Base-by-base conservation (phyloP, 352 stramenopile species). In the Phytopythium montanum region DNA sequence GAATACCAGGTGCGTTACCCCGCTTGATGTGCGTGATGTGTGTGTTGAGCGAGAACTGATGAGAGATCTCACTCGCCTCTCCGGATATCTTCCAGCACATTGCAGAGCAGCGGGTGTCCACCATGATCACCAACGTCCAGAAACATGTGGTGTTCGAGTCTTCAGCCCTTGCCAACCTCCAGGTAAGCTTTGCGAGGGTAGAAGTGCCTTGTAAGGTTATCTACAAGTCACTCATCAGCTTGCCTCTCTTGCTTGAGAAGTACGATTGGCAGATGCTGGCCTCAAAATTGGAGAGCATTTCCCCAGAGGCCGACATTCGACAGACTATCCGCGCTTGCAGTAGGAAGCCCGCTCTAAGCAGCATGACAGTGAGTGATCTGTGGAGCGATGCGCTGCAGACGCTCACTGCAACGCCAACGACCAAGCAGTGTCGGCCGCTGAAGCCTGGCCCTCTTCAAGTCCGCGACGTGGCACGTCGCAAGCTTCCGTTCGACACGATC, bases 181-280 rank as follows among this genome's bases (percentile, higher is more conserved):
- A 94, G 76, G 84, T 91, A 71, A 42, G n/a, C 16, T 26, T 25
- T 29, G 16, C 48, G n/a, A 23, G 19, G 9, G 19, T 9, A 38
- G 14, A 42, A 54, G 33, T 38, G 5, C 33, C 33, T 9, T 1
- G 33, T 38, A 12, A 2, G 10, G 23, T 12, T 21, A 16, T 12
- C 2, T 28, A 19, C 44, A 7, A 10, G 29, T 34, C 19, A 5
- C 13, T 51, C 44, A 50, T 31, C 9, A 50, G 19, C 9, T 31
- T 26, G n/a, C 1, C 33, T 5, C 10, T 51, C 14, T 10, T n/a
- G 23, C 25, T 33, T 68, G 51, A 18, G 8, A 55, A 94, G 85
- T 95, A 95, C 56, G 85, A 95, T 31, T 95, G 83, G 81, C 85
- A 95, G 52, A 88, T 92, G 59, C 71, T 88, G 52, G 81, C 83